Conservation (phyloP, 805 yeast genomes). For the Wickerhamomyces canadensis region DNA sequence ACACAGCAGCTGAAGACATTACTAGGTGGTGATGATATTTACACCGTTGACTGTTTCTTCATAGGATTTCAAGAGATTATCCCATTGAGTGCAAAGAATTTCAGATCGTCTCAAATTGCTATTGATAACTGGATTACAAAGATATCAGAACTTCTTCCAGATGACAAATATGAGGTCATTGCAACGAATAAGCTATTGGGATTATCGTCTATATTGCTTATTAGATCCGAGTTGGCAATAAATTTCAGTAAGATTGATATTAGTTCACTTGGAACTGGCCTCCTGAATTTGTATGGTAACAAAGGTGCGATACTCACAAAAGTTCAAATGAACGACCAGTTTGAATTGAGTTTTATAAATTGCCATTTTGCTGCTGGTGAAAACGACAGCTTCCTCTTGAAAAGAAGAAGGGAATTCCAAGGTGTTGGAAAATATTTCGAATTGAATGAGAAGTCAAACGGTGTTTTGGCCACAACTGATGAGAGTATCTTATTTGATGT, state of each 20-base stretch:
- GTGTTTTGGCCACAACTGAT: conserved; percentile 20
- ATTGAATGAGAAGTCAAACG: conserved; percentile 19
- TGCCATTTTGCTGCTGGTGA: conserved; percentile 54
- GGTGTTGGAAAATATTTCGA: conserved; percentile 30
- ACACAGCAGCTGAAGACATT: not conserved
- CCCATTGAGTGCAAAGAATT: conserved; percentile 35
- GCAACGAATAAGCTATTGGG: conserved; percentile 48
- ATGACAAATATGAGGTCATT: conserved; percentile 29
- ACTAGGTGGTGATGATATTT: not conserved
- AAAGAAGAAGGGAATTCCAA: conserved; percentile 40
- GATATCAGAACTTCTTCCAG: conserved; percentile 17
- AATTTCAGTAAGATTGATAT: conserved; percentile 36
- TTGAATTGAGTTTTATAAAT: conserved; percentile 35
- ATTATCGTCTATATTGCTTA: conserved; percentile 41
- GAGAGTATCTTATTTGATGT: conserved; percentile 23
- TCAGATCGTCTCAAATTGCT: conserved; percentile 30
- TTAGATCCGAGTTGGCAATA: conserved; percentile 24
- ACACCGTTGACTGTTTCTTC: conserved; percentile 31
- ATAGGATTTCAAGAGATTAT: conserved; percentile 47
- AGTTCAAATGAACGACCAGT: conserved; percentile 30
- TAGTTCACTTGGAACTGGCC: conserved; percentile 50
- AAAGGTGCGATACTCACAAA: conserved; percentile 50
- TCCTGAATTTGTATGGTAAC: conserved; percentile 53
- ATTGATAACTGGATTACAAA: conserved; percentile 30
- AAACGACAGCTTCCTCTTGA: conserved; percentile 27